Evolutionary conservation across 495 filamentous ascomycete species (phyloP).

Genomic region (Podospora pseudoanserina): DNA sequence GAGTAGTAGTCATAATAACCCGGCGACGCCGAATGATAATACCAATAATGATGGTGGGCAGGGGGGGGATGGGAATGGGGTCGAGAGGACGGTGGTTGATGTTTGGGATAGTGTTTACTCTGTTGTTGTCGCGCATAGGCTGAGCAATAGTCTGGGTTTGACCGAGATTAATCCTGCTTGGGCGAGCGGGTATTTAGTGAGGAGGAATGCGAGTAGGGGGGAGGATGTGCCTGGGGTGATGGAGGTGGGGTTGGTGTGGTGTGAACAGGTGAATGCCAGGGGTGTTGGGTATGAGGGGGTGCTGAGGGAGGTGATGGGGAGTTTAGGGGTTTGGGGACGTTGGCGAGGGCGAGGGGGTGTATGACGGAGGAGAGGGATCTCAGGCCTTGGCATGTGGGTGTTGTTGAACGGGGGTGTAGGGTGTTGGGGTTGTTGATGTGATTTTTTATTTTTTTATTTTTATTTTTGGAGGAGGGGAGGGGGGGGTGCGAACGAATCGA

Average conservation of each 20-base stretch:
- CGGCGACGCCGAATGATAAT: neutral
- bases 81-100: slow-evolving; percentile 73
- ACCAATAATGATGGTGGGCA: slow-evolving; percentile 13
- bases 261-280: slow-evolving; percentile 39
- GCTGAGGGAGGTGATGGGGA: slow-evolving; percentile 68
- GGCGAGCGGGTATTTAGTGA: slow-evolving; percentile 71
- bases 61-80: slow-evolving; percentile 49
- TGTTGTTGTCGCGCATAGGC: slow-evolving; percentile 66
- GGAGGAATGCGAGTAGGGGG: slow-evolving; percentile 59
- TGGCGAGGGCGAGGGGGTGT: slow-evolving; percentile 68
- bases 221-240: slow-evolving; percentile 62
- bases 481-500: too few relatives aligned
- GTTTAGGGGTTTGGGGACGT: slow-evolving; percentile 69
- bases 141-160: slow-evolving; percentile 61
- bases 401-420: slow-evolving; percentile 64
- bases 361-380: slow-evolving; percentile 58
- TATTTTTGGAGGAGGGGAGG: too few relatives aligned
- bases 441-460: slow-evolving; percentile 11
- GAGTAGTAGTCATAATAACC: slow-evolving; percentile 11
- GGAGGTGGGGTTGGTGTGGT: slow-evolving; percentile 64
- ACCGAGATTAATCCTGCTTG: slow-evolving; percentile 62
- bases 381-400: slow-evolving; percentile 82
- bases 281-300: slow-evolving; percentile 50
- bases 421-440: slow-evolving; percentile 56
- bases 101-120: slow-evolving; percentile 78